Evolutionary conservation across 352 stramenopile species (phyloP), one percentile per base, ranked within the genome.

Genomic region (Pythium myriotylum): DNA sequence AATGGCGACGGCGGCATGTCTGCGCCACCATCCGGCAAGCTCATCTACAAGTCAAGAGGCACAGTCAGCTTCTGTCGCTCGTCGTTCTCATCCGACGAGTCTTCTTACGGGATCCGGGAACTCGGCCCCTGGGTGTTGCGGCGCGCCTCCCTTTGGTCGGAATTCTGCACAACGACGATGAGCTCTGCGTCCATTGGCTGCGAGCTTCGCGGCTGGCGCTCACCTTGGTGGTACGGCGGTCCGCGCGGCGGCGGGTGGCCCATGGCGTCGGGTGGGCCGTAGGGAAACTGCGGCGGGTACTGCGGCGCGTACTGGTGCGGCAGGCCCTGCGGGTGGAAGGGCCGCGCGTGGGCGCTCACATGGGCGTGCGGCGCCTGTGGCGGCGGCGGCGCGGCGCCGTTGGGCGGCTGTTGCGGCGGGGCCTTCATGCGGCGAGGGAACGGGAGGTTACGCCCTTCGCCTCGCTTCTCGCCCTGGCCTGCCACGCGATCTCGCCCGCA

Each of bases 1-100:
- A 62, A 72, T 14, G 64, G 64, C 24, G 58, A 54, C 32, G 64
- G 63, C 39, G 55, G 64, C 51, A 72, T 47, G 5, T 63, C 53
- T 8, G 39, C 57, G 13, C n/a, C 57, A 24, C 58, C 58, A 9
- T 71, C 62, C 26, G 35, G 54, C 16, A 53, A 27, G n/a, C 41
- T 43, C 61, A 63, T 68, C 61, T 62, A 27, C 23, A 16, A 26
- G 9, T 14, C 22, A 13, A n/a, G 22, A 19, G 26, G 7, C 19
- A 10, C 19, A 22, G 20, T 29, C 52, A 17, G 22, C 52, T n/a
- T 33, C 14, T 6, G 6, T 8, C 8, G 37, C 3, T 12, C 2
- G 10, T 8, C 24, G 9, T 8, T 23, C 4, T 39, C 46, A 27
- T 24, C 40, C 48, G 14, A 52, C 22, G 24, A 4, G 10, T 33